These are phyloP conservation scores for Naganishia friedmannii DNA, from an alignment of 768 basidiomycete genomes.

Conservation along the genomic window DNA sequence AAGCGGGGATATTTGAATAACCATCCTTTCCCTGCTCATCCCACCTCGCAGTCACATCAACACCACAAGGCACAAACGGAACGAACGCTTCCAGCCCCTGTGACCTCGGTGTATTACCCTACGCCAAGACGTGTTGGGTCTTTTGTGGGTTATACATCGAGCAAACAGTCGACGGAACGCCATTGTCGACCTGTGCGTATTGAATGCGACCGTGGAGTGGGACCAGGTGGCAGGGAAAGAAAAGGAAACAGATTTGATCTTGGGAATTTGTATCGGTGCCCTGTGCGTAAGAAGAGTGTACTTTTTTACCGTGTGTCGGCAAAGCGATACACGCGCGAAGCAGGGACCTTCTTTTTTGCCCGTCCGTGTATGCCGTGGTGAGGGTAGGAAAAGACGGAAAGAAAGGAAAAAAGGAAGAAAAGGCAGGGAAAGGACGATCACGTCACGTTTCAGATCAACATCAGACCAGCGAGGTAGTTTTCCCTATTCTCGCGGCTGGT, in stretches of 20 bases:
- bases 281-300: not conserved
- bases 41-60: too few species aligned
- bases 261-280: conserved; percentile 30
- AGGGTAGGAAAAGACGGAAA: too few species aligned
- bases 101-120: not conserved
- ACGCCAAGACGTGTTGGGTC: not conserved
- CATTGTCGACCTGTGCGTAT: too few species aligned
- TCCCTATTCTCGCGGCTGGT: too few species aligned
- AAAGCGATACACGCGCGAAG: not conserved
- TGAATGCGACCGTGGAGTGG: not conserved
- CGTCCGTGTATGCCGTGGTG: not conserved
- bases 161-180: too few species aligned
- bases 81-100: too few species aligned
- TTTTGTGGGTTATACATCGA: not conserved
- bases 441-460: too few species aligned
- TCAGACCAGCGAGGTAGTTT: too few species aligned
- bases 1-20: not conserved
- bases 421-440: not conserved
- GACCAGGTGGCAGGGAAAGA: not conserved
- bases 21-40: not conserved
- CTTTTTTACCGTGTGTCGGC: not conserved
- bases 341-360: conserved; percentile 29
- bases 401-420: not conserved
- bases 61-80: too few species aligned
- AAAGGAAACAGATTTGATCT: not conserved